phyloP scores from a whole-genome alignment of 192 early-diverging fungal genomes.

The Cladochytrium replicatum region DNA sequence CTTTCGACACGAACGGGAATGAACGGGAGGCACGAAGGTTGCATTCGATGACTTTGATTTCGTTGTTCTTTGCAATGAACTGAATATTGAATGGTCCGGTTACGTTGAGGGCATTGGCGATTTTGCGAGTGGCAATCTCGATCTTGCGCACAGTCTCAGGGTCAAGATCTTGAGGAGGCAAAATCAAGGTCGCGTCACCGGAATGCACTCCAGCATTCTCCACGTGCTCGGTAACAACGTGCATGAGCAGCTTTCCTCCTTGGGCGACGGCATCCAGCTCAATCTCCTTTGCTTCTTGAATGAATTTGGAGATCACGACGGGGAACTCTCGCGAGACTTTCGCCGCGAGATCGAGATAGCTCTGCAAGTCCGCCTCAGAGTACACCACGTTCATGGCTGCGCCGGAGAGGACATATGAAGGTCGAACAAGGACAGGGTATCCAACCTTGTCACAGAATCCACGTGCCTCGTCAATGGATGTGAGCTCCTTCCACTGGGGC shows the following conservation, averaged over 20 bases:
- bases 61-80: slow-evolving; percentile 98
- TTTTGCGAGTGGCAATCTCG: slow-evolving; percentile 81
- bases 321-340: slow-evolving; percentile 89
- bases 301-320: slow-evolving; percentile 97
- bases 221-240: slow-evolving; percentile 95
- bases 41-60: slow-evolving; percentile 99
- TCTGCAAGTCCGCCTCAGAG: slow-evolving; percentile 69
- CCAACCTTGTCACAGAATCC: slow-evolving; percentile 80
- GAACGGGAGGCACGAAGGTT: slow-evolving; percentile 94
- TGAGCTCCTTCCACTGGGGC: slow-evolving; percentile 94
- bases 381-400: slow-evolving; percentile 97
- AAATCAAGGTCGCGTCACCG: slow-evolving; percentile 91
- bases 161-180: slow-evolving; percentile 92
- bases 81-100: slow-evolving; percentile 99
- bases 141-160: slow-evolving; percentile 90
- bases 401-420: slow-evolving; percentile 97
- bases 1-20: slow-evolving; percentile 98
- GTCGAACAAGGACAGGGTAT: slow-evolving; percentile 92
- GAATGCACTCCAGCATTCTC: slow-evolving; percentile 99
- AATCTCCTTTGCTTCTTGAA: slow-evolving; percentile 96
- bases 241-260: slow-evolving; percentile 91
- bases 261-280: slow-evolving; percentile 96
- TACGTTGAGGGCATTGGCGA: slow-evolving; percentile 84
- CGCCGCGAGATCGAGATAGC: slow-evolving; percentile 81
- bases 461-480: slow-evolving; percentile 73